Percentiles rank a stretch among this genome's conserved stretches.
phyloP scores from a whole-genome alignment of 2,329 filamentous ascomycete species.

The Plectosphaerella plurivora region DNA sequence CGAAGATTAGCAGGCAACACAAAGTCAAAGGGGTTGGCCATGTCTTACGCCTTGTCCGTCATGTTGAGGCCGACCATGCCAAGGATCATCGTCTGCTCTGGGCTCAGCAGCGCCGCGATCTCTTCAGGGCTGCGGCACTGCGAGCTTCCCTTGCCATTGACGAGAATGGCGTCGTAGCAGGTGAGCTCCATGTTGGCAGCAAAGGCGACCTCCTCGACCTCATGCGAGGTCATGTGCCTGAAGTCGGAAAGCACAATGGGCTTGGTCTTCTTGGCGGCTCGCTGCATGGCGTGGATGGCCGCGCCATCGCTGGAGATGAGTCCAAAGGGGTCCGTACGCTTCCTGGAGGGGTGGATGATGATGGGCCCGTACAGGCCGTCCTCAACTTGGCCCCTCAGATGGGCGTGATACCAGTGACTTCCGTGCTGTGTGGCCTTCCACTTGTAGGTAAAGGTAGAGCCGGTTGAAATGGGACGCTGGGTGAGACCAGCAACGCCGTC shows the following conservation, averaged over 20 bases:
- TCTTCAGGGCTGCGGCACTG: conserved; percentile 42
- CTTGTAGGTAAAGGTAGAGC: conserved; percentile 43
- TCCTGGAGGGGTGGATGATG: conserved; percentile 34
- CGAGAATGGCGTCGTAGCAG: conserved; percentile 56
- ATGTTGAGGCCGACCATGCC: conserved; percentile 21
- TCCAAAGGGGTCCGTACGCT: conserved; percentile 39
- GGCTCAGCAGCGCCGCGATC: conserved; percentile 31
- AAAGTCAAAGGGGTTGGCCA: too few species aligned
- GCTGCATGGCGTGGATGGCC: conserved; percentile 28
- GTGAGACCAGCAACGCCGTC: conserved; percentile 56
- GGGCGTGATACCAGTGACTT: conserved; percentile 58
- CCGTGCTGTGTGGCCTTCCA: conserved; percentile 55
- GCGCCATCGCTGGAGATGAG: conserved; percentile 38
- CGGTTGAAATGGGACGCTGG: conserved; percentile 46
- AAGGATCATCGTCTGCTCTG: conserved; percentile 24
- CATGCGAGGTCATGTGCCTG: conserved; percentile 46
- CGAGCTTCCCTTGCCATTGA: conserved; percentile 57
- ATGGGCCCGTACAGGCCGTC: conserved; percentile 58
- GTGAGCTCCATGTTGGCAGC: conserved; percentile 41
- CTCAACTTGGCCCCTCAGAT: conserved; percentile 49
- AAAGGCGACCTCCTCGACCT: conserved; percentile 38
- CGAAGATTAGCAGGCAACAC: not conserved
- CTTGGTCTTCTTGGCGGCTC: conserved; percentile 40
- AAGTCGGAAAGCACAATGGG: conserved; percentile 54
- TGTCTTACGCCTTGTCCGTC: conserved; percentile 35